Evolutionary conservation across 345 rosid genomes (phyloP), one percentile per base, ranked within the genome.

Genomic region (Camelina laxa): DNA sequence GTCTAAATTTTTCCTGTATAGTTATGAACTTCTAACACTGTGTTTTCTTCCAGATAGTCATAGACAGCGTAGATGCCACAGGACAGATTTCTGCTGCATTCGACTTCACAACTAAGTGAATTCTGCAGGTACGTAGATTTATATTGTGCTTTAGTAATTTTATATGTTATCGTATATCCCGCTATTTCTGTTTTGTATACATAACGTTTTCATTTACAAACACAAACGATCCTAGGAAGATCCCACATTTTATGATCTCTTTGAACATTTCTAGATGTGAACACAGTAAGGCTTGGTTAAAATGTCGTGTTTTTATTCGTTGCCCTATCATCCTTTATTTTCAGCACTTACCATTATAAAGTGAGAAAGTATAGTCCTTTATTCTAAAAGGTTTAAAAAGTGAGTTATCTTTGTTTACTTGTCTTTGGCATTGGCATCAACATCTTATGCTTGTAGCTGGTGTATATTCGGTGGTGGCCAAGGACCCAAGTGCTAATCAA

Each of bases 361-460:
- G 72, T 39, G 62, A 54, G 72, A 68, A 39, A 68, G 62, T 68
- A 38, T 16, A 17, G 42, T 33, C 51, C 55, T 54, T 9, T 58
- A 44, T 47, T 59, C 47, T 1, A 42, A 69, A 57, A 30, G 59
- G 9, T 59, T 20, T 31, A 31, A 35, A 31, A 57, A 13, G 33
- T 14, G 66, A 13, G 45, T 5, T 1, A 22, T 54, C 7, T 38
- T 51, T 22, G 39, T 38, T 35, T 12, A 54, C 21, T 54, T 54
- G 36, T 20, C n/a, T 21, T 38, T 36, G 4, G 50, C 72, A 24
- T 21, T n/a, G 61, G 55, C 65, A 70, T 70, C 66, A 70, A 70
- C 57, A 70, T 69, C 55, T 5, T 42, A 11, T 39, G 62, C 72
- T 42, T 31, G 59, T 66, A 13, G 70, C 47, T 33, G 62, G 8